Evolutionary conservation across 1,284 basidiomycete genomes (phyloP).

Genomic region (Mycena sp.): DNA sequence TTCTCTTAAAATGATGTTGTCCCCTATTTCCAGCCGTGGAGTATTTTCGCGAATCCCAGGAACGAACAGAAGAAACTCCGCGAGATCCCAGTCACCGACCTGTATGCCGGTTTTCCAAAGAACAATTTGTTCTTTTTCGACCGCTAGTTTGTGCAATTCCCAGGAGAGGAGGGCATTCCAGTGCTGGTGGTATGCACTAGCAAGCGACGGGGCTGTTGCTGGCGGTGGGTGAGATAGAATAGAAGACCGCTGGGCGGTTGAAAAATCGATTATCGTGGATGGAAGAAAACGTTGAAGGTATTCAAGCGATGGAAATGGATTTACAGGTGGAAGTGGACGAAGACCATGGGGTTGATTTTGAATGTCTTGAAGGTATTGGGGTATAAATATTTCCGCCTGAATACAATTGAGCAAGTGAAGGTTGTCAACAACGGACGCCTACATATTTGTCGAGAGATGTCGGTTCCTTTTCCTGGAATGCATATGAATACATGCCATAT

Average conservation of each 20-base stretch:
- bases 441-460: slow-evolving; percentile 31
- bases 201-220: slow-evolving; percentile 39
- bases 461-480: slow-evolving; percentile 13
- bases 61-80: slow-evolving; percentile 49
- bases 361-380: slow-evolving; percentile 55
- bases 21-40: slow-evolving; percentile 52
- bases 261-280: slow-evolving; percentile 31
- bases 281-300: slow-evolving; percentile 34
- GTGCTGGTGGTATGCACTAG: slow-evolving; percentile 47
- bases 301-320: slow-evolving; percentile 49
- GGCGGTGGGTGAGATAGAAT: slow-evolving; percentile 44
- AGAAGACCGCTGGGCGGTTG: slow-evolving; percentile 38
- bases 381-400: slow-evolving; percentile 55
- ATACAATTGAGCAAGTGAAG: slow-evolving; percentile 4
- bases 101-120: slow-evolving; percentile 49
- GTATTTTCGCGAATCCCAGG: slow-evolving; percentile 56
- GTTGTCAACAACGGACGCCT: neutral
- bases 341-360: slow-evolving; percentile 53
- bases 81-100: slow-evolving; percentile 45
- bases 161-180: slow-evolving; percentile 52
- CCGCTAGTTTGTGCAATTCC: slow-evolving; percentile 52
- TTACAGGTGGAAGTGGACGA: slow-evolving; percentile 49
- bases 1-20: slow-evolving; percentile 54
- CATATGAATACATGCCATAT: too few relatives aligned
- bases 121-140: slow-evolving; percentile 50